phyloP scores from a whole-genome alignment of 257 asterid genomes.

The Gentiana macrophylla region DNA sequence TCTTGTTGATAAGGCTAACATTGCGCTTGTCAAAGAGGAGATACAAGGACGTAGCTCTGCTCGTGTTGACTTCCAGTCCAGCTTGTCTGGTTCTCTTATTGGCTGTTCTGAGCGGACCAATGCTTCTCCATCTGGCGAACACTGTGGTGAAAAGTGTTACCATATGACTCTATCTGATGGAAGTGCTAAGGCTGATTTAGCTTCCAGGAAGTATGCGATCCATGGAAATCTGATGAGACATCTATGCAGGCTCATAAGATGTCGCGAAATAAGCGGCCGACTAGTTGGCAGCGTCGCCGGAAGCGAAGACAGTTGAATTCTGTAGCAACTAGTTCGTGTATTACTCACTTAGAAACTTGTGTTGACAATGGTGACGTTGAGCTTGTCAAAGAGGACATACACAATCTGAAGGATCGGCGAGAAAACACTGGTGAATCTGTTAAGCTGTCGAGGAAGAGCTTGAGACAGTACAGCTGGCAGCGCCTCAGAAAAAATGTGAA shows the following conservation, averaged over 20 bases:
- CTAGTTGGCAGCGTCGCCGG: conserved; percentile 56
- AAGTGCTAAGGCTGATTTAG: conserved; percentile 25
- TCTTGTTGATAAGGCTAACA: conserved; percentile 16
- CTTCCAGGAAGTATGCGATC: conserved; percentile 24
- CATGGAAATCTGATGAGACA: conserved; percentile 15
- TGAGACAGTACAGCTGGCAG: conserved; percentile 47
- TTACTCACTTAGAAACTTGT: conserved; percentile 14
- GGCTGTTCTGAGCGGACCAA: conserved; percentile 22
- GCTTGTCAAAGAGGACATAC: conserved; percentile 14
- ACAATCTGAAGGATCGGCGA: conserved; percentile 16
- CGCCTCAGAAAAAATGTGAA: conserved; percentile 44
- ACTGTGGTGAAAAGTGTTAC: conserved; percentile 5
- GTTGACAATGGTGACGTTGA: conserved; percentile 20
- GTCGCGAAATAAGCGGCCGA: conserved; percentile 35
- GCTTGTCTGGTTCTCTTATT: conserved; percentile 12
- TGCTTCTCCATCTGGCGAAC: conserved; percentile 12
- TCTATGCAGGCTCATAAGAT: conserved; percentile 16
- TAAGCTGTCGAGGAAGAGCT: conserved; percentile 33
- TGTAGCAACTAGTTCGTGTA: conserved; percentile 22
- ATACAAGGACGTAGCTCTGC: conserved; percentile 13
- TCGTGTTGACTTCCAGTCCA: conserved; percentile 24
- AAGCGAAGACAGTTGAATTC: conserved; percentile 31
- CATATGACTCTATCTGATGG: conserved; percentile 17
- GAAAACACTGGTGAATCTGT: conserved; percentile 21
- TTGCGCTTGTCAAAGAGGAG: conserved; percentile 13